Evolutionary conservation across 164 flowering plant genomes (phyloP), one percentile per base, ranked within the genome.

Genomic region (Berberis vulgaris): DNA sequence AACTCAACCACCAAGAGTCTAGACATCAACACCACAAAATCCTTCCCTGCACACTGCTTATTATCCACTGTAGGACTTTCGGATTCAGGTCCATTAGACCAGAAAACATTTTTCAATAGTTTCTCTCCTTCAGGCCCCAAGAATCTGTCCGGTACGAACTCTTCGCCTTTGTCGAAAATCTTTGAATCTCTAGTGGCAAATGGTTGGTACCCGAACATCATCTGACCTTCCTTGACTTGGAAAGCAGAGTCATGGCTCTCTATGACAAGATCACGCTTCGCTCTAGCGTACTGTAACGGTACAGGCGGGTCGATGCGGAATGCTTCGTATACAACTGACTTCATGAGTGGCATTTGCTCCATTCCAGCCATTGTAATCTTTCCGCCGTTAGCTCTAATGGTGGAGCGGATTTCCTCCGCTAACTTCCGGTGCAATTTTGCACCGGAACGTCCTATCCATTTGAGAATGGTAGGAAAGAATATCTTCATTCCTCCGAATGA

Each of bases 1-100:
- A 88, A 40, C 67, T 88, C 93, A 46, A 85, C 83, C 43, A 90
- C 55, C 50, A 90, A 46, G 43, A 90, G 73, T 71, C 92, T 70
- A 1, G 86, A 67, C 41, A 72, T 74, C 76, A 86, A 45, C 65
- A 81, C 85, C 45, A 88, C 88, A 41, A 86, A 80, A 63, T 90
- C 89, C 71, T 90, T 90, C 38, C 97, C 97, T 0, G 87, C 89
- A 50, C 97, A 90, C 73, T 90, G 95, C 67, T 90, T 90, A 65
- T 90, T 85, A 26, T 40, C 65, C 54, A 78, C 70, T 52, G 83
- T 79, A 2, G 97, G 83, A 7, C 13, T 64, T 71, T 69, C 82
- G 10, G 81, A 82, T 67, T 88, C 95, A 3, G 80, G 92, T 8
- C 95, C 97, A 58, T 88, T 86, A 0, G 95, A 88, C 97, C 97